Evolutionary conservation across 2,329 filamentous ascomycete genomes (phyloP), one percentile per base, ranked within the genome.

Genomic region (Lithohypha guttulata): DNA sequence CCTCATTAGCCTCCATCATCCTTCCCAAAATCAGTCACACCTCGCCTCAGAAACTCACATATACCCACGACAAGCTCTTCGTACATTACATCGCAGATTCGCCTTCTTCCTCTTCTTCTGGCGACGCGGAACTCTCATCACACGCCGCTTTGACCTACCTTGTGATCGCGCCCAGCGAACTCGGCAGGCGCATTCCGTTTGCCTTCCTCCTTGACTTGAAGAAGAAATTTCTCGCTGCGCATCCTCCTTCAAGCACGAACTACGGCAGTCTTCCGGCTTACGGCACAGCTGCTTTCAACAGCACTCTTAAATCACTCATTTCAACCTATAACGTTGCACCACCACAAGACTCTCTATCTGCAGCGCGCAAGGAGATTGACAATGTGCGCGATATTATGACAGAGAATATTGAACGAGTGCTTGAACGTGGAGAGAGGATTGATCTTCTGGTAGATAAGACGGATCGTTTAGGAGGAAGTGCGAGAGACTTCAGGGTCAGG

Each of bases 361-460:
- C 82, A 45, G 89, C 85, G 25, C 81, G 84, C 61, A 71, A 77
- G 41, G 91, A 96, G 64, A 95, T 98, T 53, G 87, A 95, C 50
- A 87, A 84, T 54, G 86, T 93, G 36, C 69, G 82, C 41, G 84
- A 86, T 47, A 93, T 94, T 59, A 94, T 94, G 87, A 93, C 84
- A 41, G 79, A 86, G 66, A 94, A 94, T 58, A 94, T 95, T 49
- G 87, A 94, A 69, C 75, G 82, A 37, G 71, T 94, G 47, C 66
- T 94, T 27, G 85, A 94, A 70, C 70, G 87, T 22, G 87, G 91
- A 25, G 91, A 98, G 71, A 71, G 89, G 48, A 89, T 98, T 56
- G 86, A 95, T 63, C 61, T 95, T 51, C 66, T 98, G 31, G 87
- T 98, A 15, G 87, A 96, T 60, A 95, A 98, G 76, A 98, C 93